phyloP scores from a whole-genome alignment of 306 rosid genomes.

The Vigna unguiculata region DNA sequence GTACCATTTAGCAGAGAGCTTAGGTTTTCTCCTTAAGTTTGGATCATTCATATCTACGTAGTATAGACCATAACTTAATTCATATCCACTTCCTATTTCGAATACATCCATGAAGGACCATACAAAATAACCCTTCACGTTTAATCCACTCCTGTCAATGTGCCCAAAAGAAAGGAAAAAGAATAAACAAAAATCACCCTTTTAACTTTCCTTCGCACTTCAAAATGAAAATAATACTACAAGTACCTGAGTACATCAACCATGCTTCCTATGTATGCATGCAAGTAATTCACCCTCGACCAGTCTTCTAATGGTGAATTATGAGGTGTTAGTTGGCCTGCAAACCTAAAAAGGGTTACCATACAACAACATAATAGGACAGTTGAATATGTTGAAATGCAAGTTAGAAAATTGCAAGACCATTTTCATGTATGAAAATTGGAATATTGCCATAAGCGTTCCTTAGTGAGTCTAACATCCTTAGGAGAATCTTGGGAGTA shows the following conservation, averaged over 20 bases:
- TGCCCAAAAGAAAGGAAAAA: not conserved
- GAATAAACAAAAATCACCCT: not conserved
- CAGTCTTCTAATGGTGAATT: slow-evolving; percentile 67
- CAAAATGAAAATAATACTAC: slow-evolving; percentile 4
- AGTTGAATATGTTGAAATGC: not conserved
- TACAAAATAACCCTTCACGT: slow-evolving; percentile 66
- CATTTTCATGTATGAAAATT: slow-evolving; percentile 64
- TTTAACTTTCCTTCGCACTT: not conserved
- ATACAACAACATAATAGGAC: not conserved
- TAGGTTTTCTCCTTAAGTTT: slow-evolving; percentile 57
- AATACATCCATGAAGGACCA: slow-evolving; percentile 71
- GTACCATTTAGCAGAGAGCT: slow-evolving; percentile 52
- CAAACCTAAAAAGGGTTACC: slow-evolving; percentile 3
- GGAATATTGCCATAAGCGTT: slow-evolving; percentile 53
- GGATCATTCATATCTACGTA: slow-evolving; percentile 60
- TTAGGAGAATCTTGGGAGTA: slow-evolving; percentile 42
- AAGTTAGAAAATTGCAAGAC: slow-evolving; percentile 31
- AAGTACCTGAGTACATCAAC: slow-evolving; percentile 62
- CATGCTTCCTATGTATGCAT: slow-evolving; percentile 50
- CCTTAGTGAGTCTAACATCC: slow-evolving; percentile 45
- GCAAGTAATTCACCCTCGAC: slow-evolving; percentile 59
- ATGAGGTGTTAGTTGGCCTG: slow-evolving; percentile 58
- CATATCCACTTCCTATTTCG: slow-evolving; percentile 57
- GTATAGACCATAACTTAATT: slow-evolving; percentile 57
- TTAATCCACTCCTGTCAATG: slow-evolving; percentile 61